Percentiles rank a stretch among this genome's conserved stretches.
These are phyloP conservation scores for Dictyostelium brefeldianum DNA, from an alignment of 78 protist genomes.

Conservation along the genomic window DNA sequence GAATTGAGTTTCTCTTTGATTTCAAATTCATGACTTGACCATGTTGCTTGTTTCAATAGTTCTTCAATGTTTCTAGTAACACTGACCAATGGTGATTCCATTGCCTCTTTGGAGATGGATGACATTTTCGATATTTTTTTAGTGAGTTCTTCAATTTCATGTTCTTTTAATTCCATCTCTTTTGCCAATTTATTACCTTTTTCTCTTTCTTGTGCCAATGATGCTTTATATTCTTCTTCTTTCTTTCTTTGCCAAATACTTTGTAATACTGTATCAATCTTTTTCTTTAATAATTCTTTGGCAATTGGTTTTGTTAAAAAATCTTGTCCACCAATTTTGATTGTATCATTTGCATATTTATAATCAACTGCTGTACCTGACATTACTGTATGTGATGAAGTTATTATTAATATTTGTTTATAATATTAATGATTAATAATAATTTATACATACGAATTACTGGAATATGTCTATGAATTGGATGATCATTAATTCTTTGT, in stretches of 20 bases:
- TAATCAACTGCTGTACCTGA: constrained; percentile 79
- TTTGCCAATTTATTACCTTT: constrained; percentile 42
- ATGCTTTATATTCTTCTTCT: constrained; percentile 48
- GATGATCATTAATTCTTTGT: constrained; percentile 59
- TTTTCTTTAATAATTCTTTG: constrained; percentile 70
- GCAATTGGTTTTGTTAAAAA: constrained; percentile 76
- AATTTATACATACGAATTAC: constrained; percentile 52
- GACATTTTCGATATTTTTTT: constrained; percentile 59
- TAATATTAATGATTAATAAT: neutral
- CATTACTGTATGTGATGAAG: constrained; percentile 30
- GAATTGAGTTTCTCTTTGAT: constrained; percentile 25
- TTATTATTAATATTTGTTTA: neutral
- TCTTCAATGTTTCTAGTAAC: constrained; percentile 69
- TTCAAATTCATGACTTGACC: constrained; percentile 33
- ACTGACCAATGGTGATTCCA: constrained; percentile 74
- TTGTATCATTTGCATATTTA: constrained; percentile 81
- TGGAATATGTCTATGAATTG: constrained; percentile 44
- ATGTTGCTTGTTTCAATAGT: constrained; percentile 35
- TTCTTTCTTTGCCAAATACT: constrained; percentile 70
- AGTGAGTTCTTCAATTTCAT: constrained; percentile 68
- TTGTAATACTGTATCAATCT: constrained; percentile 56
- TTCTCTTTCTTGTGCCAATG: constrained; percentile 48
- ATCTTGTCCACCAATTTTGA: constrained; percentile 79
- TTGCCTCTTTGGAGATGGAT: constrained; percentile 66
- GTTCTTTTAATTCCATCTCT: constrained; percentile 72